Evolutionary conservation across 192 early-diverging fungal genomes (phyloP), one percentile per base, ranked within the genome.

Genomic region (Ramicandelaber brevisporus): DNA sequence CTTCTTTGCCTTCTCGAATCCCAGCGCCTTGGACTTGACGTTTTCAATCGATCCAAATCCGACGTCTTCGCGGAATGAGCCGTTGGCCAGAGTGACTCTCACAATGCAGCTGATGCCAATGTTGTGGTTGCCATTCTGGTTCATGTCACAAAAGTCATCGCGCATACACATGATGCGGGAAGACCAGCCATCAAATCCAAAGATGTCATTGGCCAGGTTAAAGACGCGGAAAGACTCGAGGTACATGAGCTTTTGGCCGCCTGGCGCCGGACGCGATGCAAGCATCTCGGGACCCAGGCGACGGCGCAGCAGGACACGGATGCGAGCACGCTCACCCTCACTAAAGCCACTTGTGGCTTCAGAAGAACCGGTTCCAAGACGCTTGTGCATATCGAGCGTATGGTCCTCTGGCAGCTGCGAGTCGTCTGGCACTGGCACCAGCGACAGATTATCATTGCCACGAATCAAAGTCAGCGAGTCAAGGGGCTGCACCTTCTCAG

Each of bases 131-230:
- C 69, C 65, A 23, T 62, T 43, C 2, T 65, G 57, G 1, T 12
- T 26, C 21, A 55, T 41, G 27, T 60, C 60, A 28, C 50, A 38
- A 64, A 61, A 86, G 50, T 97, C 90, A 2, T 87, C 56, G 2
- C 56, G 55, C 23, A 70, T 59, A 27, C 62, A 57, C n/a, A 64
- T 48, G 34, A 97, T 68, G 14, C 49, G 50, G 14, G 66, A 63
- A 21, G 60, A 61, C 90, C 90, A 97, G 6, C 87, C 87, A 39
- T 90, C 63, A 46, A 92, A 93, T 2, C 87, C 92, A 60, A 97
- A 93, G 4, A 90, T 38, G 16, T 82, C 70, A 39, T 97, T 87
- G 27, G 92, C 92, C 18, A 93, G 45, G 37, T 69, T 70, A 24
- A 82, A 78, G 20, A 63, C 66, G 17, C 65, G 72, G 67, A 68